Conservation (phyloP, 306 rosid genomes). For the Prunus dulcis region DNA sequence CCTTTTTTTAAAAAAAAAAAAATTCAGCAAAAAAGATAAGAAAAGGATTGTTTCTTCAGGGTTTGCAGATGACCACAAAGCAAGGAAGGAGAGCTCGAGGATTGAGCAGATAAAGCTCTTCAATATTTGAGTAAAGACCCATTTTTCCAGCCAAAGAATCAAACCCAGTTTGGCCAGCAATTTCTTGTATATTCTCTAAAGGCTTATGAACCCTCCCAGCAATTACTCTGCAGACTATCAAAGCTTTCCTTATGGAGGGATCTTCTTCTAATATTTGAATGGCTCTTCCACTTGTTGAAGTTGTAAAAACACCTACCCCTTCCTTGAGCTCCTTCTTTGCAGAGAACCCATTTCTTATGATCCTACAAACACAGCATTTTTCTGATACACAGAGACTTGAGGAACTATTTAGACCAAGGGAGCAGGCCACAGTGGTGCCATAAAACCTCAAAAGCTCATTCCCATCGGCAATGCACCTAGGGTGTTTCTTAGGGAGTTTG, state of each 20-base stretch:
- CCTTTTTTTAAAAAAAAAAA: neutral
- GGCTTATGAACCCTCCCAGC: slow-evolving; percentile 94
- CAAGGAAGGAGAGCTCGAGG: slow-evolving; percentile 89
- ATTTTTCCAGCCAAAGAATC: slow-evolving; percentile 88
- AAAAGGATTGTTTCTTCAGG: slow-evolving; percentile 34
- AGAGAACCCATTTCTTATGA: slow-evolving; percentile 80
- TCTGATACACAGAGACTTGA: slow-evolving; percentile 74
- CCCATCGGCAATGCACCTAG: slow-evolving; percentile 91
- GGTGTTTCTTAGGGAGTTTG: slow-evolving; percentile 91
- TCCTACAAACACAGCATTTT: slow-evolving; percentile 79
- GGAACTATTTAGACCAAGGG: slow-evolving; percentile 74
- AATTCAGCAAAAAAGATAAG: neutral
- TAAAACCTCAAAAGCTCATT: slow-evolving; percentile 88
- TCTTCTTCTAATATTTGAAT: slow-evolving; percentile 46
- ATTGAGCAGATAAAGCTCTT: slow-evolving; percentile 87
- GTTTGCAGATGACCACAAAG: slow-evolving; percentile 80
- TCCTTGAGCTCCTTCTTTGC: slow-evolving; percentile 79
- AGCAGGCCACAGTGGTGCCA: slow-evolving; percentile 72
- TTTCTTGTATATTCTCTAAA: slow-evolving; percentile 76
- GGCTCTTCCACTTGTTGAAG: slow-evolving; percentile 92
- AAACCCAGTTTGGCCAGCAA: slow-evolving; percentile 77
- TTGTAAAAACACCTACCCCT: slow-evolving; percentile 88
- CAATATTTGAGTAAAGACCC: slow-evolving; percentile 77
- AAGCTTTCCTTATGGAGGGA: slow-evolving; percentile 47
- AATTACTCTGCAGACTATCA: slow-evolving; percentile 77